Base-by-base conservation (phyloP, 2,329 filamentous ascomycete species). In the Fusarium decemcellulare region DNA sequence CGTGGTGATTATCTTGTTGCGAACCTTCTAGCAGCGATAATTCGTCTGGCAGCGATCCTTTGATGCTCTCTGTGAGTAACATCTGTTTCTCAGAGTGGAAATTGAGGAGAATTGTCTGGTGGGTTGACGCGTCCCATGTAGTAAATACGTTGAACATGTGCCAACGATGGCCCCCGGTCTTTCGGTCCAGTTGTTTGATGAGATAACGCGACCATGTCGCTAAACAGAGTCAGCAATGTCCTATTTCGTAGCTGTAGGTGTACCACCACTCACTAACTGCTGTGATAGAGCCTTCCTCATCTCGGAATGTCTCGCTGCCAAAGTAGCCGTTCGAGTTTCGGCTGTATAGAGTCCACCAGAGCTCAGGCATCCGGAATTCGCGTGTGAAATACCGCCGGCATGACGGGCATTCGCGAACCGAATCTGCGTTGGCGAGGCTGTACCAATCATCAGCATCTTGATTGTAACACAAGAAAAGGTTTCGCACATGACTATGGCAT, bases 241-340 rank as follows among this genome's bases (percentile, higher is more conserved):
- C 10, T 1, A 44, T 5, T 5, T 5, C 8, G 11, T 9, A 43
- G 15, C 14, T 8, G 16, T 18, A 23, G n/a, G 23, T 1, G 15
- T 15, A 1, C 1, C 1, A 2, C 8, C 1, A 6, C 56, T 18
- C 27, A 70, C 68, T 70, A 2, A 65, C 9, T 5, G 40, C 42
- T 0, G n/a, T 29, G 16, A 71, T 57, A 1, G 12, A 16, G 0
- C 60, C 67, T 9, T 65, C 2, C 0, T 40, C 16, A 4, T 71
- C 46, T 82, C 78, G 32, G 79, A 78, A 5, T 10, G 61, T 70
- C 16, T 77, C 75, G 48, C 74, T 76, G 1, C 81, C 81, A 63
- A 83, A 81, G 34, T 81, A 80, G 0, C 80, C 81, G n/a, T 82
- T 83, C 3, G 80, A 76, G 37, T 76, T 76, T 14, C 67, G 67